Conservation (phyloP, 2,329 filamentous ascomycete genomes). For the Coniochaeta hoffmannii region DNA sequence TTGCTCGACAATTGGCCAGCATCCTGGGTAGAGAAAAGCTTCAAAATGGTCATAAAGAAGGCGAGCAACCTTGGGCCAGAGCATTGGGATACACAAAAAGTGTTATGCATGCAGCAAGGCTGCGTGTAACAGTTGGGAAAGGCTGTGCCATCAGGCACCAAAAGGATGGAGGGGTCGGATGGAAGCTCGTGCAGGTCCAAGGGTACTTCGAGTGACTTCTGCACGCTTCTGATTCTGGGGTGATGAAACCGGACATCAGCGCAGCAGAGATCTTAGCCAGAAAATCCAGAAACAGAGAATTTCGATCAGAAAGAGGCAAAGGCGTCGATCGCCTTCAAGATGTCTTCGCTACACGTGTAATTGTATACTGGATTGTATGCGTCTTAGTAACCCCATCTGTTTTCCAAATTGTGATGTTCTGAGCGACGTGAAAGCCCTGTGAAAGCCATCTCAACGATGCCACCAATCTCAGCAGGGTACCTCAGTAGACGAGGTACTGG, state of each 20-base stretch:
- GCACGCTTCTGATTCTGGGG: neutral
- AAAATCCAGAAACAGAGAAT: neutral
- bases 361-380: no score
- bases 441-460: no score
- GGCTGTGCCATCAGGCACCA: neutral
- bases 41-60: neutral
- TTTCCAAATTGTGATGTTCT: no score
- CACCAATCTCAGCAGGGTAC: no score
- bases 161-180: neutral
- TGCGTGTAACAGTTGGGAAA: neutral
- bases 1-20: neutral
- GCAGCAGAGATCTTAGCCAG: neutral
- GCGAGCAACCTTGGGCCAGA: neutral
- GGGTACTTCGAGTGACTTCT: neutral
- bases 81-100: neutral
- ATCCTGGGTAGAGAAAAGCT: neutral
- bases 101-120: neutral
- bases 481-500: no score
- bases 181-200: neutral
- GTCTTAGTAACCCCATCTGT: no score
- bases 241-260: neutral
- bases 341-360: no score
- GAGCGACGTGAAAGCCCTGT: no score
- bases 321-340: no score
- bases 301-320: no score